Evolutionary conservation across 495 filamentous ascomycete genomes (phyloP), one percentile per base, ranked within the genome.

Genomic region (Collariella sp.): DNA sequence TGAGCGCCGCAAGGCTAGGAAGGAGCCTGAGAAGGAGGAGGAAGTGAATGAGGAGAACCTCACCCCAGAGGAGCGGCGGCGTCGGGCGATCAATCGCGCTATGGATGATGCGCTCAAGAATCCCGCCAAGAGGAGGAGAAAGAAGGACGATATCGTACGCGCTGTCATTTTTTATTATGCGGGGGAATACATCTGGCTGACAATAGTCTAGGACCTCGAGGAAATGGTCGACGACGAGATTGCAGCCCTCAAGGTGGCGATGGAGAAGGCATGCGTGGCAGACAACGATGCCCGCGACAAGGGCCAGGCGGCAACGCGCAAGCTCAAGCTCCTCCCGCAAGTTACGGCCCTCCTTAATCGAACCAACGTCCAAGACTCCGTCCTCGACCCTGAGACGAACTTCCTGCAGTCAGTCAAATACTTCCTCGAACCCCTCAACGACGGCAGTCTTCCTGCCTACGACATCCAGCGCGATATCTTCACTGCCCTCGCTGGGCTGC

Each of bases 401-500:
- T 82, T 99, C 57, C 77, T 99, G 29, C 88, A 94, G 68, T 87
- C 89, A 2, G 89, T 99, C 59, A 87, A 87, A 62, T 95, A 91
- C 79, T 97, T 97, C 81, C 83, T 99, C 12, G 94, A 99, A 65
- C 94, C 94, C 4, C 80, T 96, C 39, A 86, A 89, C 54, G 90
- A 96, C 63, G 93, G 91, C 56, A 86, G 86, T 41, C 76, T 99
- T 23, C 93, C 94, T 0, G 91, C 93, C 23, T 97, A 95, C 74
- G 90, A 88, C 63, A 96, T 99, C 64, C 94, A 99, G 73, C 88
- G 88, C 44, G 89, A 96, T 58, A 80, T 99, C 52, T 89, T 99
- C 71, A 79, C 81, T 34, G 83, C 87, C 6, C 74, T 99, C 31
- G 78, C 76, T 24, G 84, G 81, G 58, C 78, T 99, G 0, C 87